Base-by-base conservation (phyloP, 1,139 yeast species). In the Sugiyamaella neomexicana region DNA sequence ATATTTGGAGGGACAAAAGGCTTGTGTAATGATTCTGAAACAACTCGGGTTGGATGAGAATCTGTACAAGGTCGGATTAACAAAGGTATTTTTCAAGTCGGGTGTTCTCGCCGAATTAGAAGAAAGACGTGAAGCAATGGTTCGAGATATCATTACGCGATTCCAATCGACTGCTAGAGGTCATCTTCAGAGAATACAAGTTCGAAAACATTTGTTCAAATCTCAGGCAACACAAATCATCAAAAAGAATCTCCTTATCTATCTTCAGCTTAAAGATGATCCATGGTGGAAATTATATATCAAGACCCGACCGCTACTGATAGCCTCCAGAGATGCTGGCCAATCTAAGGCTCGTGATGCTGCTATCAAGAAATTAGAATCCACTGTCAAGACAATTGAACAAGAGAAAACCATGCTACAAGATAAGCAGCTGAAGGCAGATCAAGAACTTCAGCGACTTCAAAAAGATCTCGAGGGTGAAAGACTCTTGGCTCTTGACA, bases 21-120 rank as follows among this genome's bases (percentile, higher is more conserved):
- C 86, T 54, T 82, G 91, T 65, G 88, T 85, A 59, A 66, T 84
- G 32, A 80, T 93, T 32, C 72, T 93, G 55, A 80, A 81, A 36
- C 77, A 80, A 31, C 74, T 89, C 27, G 72, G 79, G 12, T 72
- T 93, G 46, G 90, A 86, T 59, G 72, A 80, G 0, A 82, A 82
- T 20, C 75, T 81, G 7, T 93, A 81, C 71, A 87, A 88, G 64
- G 81, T 95, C 48, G 95, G 95, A 60, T 75, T 85, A 20, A 87
- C 97, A 40, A 93, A 93, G 71, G 89, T 93, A 48, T 93, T 93
- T 73, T 93, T 93, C 78, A 90, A 91, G 70, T 96, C 97, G 38
- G 99, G 99, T 65, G 89, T 93, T 78, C 79, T 93, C 67, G 99
- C 98, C 16, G 86, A 85, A 62, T 80, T 93, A 61, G 99, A 95